These are phyloP conservation scores for Gillenia trifoliata DNA, from an alignment of 306 rosid genomes.

Conservation along the genomic window DNA sequence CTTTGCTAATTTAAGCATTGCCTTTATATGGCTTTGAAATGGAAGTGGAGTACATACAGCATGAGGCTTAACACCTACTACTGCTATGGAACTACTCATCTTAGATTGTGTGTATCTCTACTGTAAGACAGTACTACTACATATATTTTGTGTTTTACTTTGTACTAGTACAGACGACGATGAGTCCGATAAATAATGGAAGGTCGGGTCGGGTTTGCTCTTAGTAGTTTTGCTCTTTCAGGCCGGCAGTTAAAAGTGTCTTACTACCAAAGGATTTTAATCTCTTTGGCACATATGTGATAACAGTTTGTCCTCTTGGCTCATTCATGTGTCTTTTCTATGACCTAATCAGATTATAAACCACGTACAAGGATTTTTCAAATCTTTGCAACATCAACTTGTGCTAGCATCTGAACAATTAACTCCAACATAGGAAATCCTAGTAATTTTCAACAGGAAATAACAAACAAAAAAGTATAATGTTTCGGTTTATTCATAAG, in stretches of 20 bases:
- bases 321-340: no score
- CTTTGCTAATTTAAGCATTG: neutral
- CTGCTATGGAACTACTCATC: neutral
- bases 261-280: no score
- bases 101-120: neutral
- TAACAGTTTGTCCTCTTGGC: no score
- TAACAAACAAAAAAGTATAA: neutral
- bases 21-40: constrained; percentile 6
- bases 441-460: neutral
- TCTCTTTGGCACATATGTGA: no score
- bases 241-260: no score
- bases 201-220: neutral
- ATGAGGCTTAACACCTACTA: neutral
- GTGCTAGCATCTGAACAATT: no score
- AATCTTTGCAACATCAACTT: no score
- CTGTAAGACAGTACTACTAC: no score
- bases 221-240: neutral
- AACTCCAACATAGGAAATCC: neutral
- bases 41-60: neutral
- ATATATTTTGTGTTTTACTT: no score
- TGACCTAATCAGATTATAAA: no score
- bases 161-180: neutral
- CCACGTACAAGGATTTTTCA: no score
- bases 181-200: neutral
- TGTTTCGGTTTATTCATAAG: neutral